Percentiles rank a stretch among this genome's conserved stretches.
Conservation (phyloP, 1,139 yeast species). For the Zygosaccharomyces sapae region DNA sequence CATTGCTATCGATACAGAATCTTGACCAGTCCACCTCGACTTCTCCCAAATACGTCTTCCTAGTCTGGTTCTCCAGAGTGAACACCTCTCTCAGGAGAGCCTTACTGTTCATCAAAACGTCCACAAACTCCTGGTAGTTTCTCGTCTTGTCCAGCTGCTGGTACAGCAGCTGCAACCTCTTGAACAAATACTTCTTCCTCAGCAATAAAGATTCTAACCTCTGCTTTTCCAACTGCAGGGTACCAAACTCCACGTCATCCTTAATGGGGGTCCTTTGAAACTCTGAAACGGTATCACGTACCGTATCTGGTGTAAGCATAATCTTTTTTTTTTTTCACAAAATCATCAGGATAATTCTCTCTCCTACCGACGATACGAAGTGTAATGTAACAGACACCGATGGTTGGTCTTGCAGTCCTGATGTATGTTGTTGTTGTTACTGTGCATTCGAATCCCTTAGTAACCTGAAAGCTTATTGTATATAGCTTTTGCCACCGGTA, state of each 20-base stretch:
- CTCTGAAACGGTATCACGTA: slow-evolving; percentile 17
- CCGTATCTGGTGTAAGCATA: slow-evolving; percentile 19
- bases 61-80: slow-evolving; percentile 26
- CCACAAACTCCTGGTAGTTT: slow-evolving; percentile 34
- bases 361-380: no score
- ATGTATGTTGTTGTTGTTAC: neutral
- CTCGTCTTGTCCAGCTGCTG: slow-evolving; percentile 29
- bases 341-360: no score
- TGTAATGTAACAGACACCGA: no score
- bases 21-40: slow-evolving; percentile 45
- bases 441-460: neutral
- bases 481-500: slow-evolving; percentile 5
- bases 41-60: slow-evolving; percentile 39
- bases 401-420: no score
- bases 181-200: slow-evolving; percentile 23
- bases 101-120: slow-evolving; percentile 27
- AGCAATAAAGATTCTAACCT: slow-evolving; percentile 23
- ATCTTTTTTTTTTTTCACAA: neutral
- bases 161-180: slow-evolving; percentile 29
- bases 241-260: slow-evolving; percentile 24
- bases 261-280: slow-evolving; percentile 26
- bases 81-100: slow-evolving; percentile 30
- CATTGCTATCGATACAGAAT: slow-evolving; percentile 29
- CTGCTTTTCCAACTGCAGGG: slow-evolving; percentile 24
- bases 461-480: neutral